Base-by-base conservation (phyloP, 2,329 filamentous ascomycete genomes). In the Fonsecaea monophora region DNA sequence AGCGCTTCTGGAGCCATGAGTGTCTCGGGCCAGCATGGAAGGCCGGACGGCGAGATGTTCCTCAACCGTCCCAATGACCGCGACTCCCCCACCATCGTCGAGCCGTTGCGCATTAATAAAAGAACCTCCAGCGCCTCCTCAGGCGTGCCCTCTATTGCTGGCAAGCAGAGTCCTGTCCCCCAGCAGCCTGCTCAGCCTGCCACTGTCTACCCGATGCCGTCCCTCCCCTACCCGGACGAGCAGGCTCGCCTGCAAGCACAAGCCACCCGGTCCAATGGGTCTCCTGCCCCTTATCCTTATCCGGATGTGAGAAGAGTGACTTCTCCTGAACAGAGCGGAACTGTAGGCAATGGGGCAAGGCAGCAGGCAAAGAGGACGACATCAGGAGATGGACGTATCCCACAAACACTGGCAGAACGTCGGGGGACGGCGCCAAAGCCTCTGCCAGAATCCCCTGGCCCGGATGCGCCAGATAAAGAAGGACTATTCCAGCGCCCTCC, bases 61-160 rank as follows among this genome's bases (percentile, higher is more conserved):
- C 86, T 96, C 71, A 79, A 84, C 68, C 79, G 76, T 67, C 79
- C 79, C n/a, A 75, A 74, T 59, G 80, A 78, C 63, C 78, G 79
- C 54, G 88, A 92, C 74, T 92, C 91, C 74, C 91, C 92, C 65
- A 92, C 91, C 18, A 68, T 73, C 32, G 86, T 96, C 73, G 91
- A 91, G 74, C 93, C 93, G 67, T 80, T 97, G 79, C 88, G 92
- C 75, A 96, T 96, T 77, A 90, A 89, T 82, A 96, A 96, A 79
- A 88, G 89, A 73, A 70, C 67, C n/a, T 90, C 89, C 65, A 86
- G 89, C 37, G 84, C 84, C 60, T 87, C 87, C 62, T 69, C 67
- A 9, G 62, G 64, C n/a, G 76, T 78, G 25, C 68, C 70, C 40
- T 77, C 77, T 34, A 75, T 76, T 9, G 72, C 75, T 21, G 76